Evolutionary conservation across 306 rosid species (phyloP).

Genomic region (Trifolium fragiferum): DNA sequence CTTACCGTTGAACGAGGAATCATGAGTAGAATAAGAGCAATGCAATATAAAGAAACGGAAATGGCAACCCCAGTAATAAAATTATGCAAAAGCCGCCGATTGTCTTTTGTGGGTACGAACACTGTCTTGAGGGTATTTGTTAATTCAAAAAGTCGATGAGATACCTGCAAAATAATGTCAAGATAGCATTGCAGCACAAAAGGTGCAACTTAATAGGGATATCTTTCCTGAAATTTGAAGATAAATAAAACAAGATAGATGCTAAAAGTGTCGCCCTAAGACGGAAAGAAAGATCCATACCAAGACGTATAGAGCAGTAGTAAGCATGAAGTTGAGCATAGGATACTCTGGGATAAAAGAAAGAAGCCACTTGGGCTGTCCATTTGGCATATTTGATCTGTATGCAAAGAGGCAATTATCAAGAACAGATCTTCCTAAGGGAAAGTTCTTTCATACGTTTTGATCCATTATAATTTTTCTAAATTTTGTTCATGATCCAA

Average conservation of each 20-base stretch:
- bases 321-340: slow-evolving; percentile 94
- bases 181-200: slow-evolving; percentile 40
- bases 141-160: slow-evolving; percentile 89
- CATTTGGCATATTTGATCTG: slow-evolving; percentile 91
- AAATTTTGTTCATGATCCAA: slow-evolving; percentile 27
- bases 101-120: slow-evolving; percentile 87
- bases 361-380: slow-evolving; percentile 99
- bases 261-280: not conserved
- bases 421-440: slow-evolving; percentile 12
- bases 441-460: slow-evolving; percentile 26
- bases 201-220: slow-evolving; percentile 23
- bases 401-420: slow-evolving; percentile 35
- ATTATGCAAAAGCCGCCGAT: slow-evolving; percentile 80
- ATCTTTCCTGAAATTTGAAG: slow-evolving; percentile 32
- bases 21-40: slow-evolving; percentile 66
- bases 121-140: slow-evolving; percentile 83
- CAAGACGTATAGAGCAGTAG: slow-evolving; percentile 81
- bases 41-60: slow-evolving; percentile 64
- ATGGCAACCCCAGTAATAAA: slow-evolving; percentile 68
- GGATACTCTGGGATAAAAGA: slow-evolving; percentile 89
- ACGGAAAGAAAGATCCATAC: slow-evolving; percentile 53
- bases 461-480: slow-evolving; percentile 20
- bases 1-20: slow-evolving; percentile 73
- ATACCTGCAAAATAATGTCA: slow-evolving; percentile 65
- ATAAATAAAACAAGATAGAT: slow-evolving; percentile 17